Evolutionary conservation across 129 eudicot genomes (phyloP), one percentile per base, ranked within the genome.

Genomic region (Escallonia herrerae): DNA sequence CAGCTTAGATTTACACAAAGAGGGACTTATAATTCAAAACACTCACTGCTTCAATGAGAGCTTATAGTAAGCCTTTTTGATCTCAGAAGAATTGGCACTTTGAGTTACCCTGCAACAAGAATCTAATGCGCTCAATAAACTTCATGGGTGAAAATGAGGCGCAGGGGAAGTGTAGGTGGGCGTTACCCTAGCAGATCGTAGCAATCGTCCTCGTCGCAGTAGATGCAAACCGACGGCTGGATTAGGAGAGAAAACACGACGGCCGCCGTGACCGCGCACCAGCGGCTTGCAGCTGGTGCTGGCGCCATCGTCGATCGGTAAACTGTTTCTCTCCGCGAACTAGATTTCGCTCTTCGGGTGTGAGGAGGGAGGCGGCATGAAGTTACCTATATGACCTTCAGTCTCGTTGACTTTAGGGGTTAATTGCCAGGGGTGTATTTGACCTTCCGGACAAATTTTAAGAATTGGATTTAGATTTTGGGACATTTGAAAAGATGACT

Each of bases 171-270:
- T 40, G 50, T 15, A 37, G 40, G 14, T 55, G 52, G 58, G 14
- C 10, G 41, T 8, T 72, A 90, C 97, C 97, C 96, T 0, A 91
- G 82, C 66, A 91, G 96, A 88, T 91, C 97, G 78, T 91, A 91
- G 77, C 97, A 91, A 64, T 91, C 97, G 69, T 91, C 97, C 73
- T 91, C 97, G 56, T 91, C 97, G 52, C 97, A 91, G 85, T 91
- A 91, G 75, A 91, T 91, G 59, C 94, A 82, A 44, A 74, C 8
- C 55, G 95, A 82, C 71, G 94, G 86, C 14, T 72, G 90, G 67
- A 90, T 72, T 73, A 86, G 71, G 67, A 83, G 84, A 56, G 46
- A 60, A 67, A 86, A 22, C 49, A 72, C 44, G 65, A 86, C 69
- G 15, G 72, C 60, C 13, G 75, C 66, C 54, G 82, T 66, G 66